A percentile compares a stretch with the other conserved stretches of the same genome.
These are phyloP conservation scores for Colletotrichum euphorbiae DNA, from an alignment of 2,329 filamentous ascomycete species.

Conservation along the genomic window DNA sequence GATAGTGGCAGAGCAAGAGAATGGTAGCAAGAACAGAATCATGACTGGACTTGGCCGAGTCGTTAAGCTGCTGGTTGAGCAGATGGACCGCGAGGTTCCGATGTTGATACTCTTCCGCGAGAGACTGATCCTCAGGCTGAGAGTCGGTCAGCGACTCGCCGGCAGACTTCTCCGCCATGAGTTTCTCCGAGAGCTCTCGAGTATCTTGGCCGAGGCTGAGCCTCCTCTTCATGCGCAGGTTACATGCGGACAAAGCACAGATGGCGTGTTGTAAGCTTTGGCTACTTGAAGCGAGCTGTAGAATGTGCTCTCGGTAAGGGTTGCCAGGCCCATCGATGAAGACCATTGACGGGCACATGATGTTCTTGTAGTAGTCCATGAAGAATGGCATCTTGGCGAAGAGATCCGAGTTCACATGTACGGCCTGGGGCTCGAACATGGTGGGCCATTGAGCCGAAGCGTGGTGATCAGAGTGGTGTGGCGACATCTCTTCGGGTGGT, in stretches of 20 bases:
- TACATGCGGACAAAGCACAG: slow-evolving; percentile 88
- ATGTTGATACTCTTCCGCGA: slow-evolving; percentile 87
- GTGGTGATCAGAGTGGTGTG: slow-evolving; percentile 55
- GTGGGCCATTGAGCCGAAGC: slow-evolving; percentile 62
- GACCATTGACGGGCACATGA: slow-evolving; percentile 91
- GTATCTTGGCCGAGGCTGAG: slow-evolving; percentile 70
- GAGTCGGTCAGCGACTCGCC: slow-evolving; percentile 59
- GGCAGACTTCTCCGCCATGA: slow-evolving; percentile 58
- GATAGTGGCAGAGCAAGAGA: slow-evolving; percentile 88
- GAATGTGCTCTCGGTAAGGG: slow-evolving; percentile 85
- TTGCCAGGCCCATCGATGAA: slow-evolving; percentile 89
- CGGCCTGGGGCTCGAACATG: slow-evolving; percentile 57
- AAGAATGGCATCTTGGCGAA: slow-evolving; percentile 87
- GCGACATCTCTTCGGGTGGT: slow-evolving; percentile 58
- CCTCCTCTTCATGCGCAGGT: slow-evolving; percentile 85
- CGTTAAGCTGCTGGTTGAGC: slow-evolving; percentile 85
- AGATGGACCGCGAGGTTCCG: slow-evolving; percentile 82
- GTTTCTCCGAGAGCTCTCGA: slow-evolving; percentile 61
- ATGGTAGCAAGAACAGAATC: slow-evolving; percentile 91
- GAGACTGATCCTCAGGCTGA: slow-evolving; percentile 70
- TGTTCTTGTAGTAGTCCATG: slow-evolving; percentile 93
- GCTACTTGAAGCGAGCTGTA: slow-evolving; percentile 81
- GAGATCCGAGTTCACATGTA: slow-evolving; percentile 70
- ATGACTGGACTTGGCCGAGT: slow-evolving; percentile 78
- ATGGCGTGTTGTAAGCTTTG: slow-evolving; percentile 92